Evolutionary conservation across 2,329 filamentous ascomycete genomes (phyloP).

Genomic region (Onygenales sp.): DNA sequence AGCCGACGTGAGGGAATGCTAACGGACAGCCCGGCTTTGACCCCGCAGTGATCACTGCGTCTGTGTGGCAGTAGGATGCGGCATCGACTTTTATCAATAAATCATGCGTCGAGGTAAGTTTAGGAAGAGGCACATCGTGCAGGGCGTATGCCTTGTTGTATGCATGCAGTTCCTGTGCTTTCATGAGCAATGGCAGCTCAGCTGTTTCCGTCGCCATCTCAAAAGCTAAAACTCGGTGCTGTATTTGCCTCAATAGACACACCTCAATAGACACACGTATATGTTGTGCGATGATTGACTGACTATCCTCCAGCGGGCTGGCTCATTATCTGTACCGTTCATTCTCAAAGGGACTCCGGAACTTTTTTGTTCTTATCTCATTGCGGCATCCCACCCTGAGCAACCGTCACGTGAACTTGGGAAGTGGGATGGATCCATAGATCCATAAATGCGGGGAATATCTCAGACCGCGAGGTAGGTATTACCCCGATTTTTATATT

Average conservation of each 20-base stretch:
- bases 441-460: too few relatives aligned
- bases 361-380: too few relatives aligned
- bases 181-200: constrained; percentile 13
- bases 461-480: too few relatives aligned
- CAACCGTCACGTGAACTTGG: too few relatives aligned
- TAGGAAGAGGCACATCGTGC: constrained; percentile 18
- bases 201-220: not conserved
- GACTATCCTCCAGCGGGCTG: too few relatives aligned
- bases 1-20: constrained; percentile 35
- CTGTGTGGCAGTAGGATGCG: constrained; percentile 41
- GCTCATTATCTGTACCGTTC: too few relatives aligned
- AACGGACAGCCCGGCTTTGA: constrained; percentile 25
- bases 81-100: constrained; percentile 38
- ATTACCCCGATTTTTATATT: too few relatives aligned
- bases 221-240: not conserved
- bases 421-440: too few relatives aligned
- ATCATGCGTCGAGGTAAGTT: constrained; percentile 36
- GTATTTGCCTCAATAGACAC: not conserved
- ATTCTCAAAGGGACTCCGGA: too few relatives aligned
- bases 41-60: constrained; percentile 28
- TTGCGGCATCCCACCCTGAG: too few relatives aligned
- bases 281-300: too few relatives aligned
- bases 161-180: constrained; percentile 13
- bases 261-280: not conserved
- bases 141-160: constrained; percentile 16